These are phyloP conservation scores for Boletus bicolor DNA, from an alignment of 768 basidiomycete genomes.

Conservation along the genomic window DNA sequence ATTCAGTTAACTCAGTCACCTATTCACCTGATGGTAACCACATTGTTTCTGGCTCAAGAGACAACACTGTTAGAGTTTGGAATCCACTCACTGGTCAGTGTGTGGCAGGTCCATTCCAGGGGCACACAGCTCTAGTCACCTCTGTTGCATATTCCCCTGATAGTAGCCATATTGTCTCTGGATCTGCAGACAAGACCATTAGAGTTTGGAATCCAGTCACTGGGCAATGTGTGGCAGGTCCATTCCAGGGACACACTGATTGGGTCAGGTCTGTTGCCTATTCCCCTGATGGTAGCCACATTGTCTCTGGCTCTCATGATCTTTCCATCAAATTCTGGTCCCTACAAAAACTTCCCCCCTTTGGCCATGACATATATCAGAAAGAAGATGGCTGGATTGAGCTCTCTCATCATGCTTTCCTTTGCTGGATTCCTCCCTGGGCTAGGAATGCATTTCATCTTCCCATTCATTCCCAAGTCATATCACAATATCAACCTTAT, in stretches of 20 bases:
- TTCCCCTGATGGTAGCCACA: background rate
- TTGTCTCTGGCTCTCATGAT: background rate
- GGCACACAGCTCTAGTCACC: background rate
- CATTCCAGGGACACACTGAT: too few relatives aligned
- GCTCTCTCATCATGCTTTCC: background rate
- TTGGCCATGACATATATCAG: background rate
- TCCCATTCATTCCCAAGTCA: background rate
- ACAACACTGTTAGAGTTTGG: slow-evolving; percentile 12
- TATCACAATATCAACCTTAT: background rate
- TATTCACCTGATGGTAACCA: background rate
- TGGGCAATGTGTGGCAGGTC: too few relatives aligned
- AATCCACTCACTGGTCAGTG: background rate
- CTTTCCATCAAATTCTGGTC: background rate
- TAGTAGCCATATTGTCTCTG: too few relatives aligned
- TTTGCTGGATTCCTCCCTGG: background rate
- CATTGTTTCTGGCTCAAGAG: background rate
- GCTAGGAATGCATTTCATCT: background rate
- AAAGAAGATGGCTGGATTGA: background rate
- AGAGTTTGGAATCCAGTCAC: too few relatives aligned
- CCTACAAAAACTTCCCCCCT: background rate
- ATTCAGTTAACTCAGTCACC: background rate
- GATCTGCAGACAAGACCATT: background rate
- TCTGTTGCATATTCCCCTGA: too few relatives aligned
- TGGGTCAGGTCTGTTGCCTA: background rate
- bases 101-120: slow-evolving; percentile 6